Percentiles rank a stretch among this genome's conserved stretches.
Conservation (phyloP, 495 filamentous ascomycete species). For the Pseudoneurospora amorphoporcata region DNA sequence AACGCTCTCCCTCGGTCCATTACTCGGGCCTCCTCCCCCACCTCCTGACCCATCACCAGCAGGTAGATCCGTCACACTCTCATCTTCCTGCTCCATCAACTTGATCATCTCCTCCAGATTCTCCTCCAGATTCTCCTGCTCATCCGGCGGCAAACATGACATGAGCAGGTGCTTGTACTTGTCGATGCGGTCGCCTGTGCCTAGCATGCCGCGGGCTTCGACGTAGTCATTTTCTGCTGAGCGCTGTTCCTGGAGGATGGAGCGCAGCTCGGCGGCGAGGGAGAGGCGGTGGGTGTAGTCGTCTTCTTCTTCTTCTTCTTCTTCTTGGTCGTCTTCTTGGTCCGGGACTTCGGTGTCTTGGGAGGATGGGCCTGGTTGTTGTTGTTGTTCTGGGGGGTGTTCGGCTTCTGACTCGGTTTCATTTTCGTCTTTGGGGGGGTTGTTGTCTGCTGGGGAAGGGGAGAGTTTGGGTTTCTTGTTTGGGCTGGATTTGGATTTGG, state of each 20-base stretch:
- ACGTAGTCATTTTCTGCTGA: slow-evolving; percentile 35
- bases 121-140: slow-evolving; percentile 35
- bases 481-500: neutral
- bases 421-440: neutral
- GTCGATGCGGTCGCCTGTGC: slow-evolving; percentile 38
- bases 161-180: slow-evolving; percentile 37
- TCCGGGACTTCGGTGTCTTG: neutral
- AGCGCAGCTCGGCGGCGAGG: slow-evolving; percentile 30
- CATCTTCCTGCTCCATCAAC: slow-evolving; percentile 41
- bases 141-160: slow-evolving; percentile 34
- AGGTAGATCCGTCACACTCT: neutral
- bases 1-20: neutral
- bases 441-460: neutral
- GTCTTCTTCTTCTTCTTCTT: slow-evolving; percentile 5
- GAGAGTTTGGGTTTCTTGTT: neutral
- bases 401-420: neutral
- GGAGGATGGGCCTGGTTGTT: neutral
- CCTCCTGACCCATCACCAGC: neutral
- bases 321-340: neutral
- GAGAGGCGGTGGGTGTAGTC: slow-evolving; percentile 25
- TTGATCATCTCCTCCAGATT: slow-evolving; percentile 39
- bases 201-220: slow-evolving; percentile 33
- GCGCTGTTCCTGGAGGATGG: slow-evolving; percentile 28
- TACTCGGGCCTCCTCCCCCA: neutral
- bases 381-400: neutral